Evolutionary conservation across 2,329 filamentous ascomycete genomes (phyloP).

Genomic region (Berkeleyomyces basicola): DNA sequence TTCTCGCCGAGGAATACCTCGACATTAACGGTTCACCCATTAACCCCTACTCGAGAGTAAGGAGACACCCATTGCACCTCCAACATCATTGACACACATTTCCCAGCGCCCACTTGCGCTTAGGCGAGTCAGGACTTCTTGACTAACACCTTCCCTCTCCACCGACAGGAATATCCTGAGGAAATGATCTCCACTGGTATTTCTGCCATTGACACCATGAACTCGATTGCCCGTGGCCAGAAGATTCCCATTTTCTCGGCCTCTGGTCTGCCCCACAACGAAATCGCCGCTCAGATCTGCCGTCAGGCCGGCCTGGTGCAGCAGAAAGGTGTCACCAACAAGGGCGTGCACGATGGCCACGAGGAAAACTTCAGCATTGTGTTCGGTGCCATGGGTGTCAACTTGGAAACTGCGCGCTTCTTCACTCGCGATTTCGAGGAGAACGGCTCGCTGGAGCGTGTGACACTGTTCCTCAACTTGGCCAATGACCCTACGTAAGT

Average conservation of each 20-base stretch:
- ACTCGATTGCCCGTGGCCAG: slow-evolving; percentile 92
- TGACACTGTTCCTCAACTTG: slow-evolving; percentile 95
- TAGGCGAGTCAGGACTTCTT: neutral
- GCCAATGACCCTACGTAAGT: slow-evolving; percentile 94
- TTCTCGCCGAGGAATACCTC: slow-evolving; percentile 91
- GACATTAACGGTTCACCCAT: slow-evolving; percentile 99
- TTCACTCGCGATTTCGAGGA: slow-evolving; percentile 98
- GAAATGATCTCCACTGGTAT: slow-evolving; percentile 99
- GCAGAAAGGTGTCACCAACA: slow-evolving; percentile 60
- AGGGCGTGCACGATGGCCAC: slow-evolving; percentile 90
- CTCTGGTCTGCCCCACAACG: slow-evolving; percentile 95
- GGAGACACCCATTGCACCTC: slow-evolving; percentile 16
- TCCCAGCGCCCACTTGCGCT: too few species aligned
- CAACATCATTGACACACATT: too few species aligned
- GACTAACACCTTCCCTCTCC: neutral
- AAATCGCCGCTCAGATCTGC: slow-evolving; percentile 98
- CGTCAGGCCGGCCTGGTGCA: slow-evolving; percentile 88
- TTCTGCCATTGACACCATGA: slow-evolving; percentile 97
- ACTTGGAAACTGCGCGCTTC: slow-evolving; percentile 96
- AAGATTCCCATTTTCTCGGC: slow-evolving; percentile 99
- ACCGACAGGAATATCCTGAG: slow-evolving; percentile 74
- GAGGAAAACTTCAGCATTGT: slow-evolving; percentile 99
- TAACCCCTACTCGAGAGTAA: slow-evolving; percentile 90
- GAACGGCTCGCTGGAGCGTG: slow-evolving; percentile 95
- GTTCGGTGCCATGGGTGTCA: slow-evolving; percentile 99